These are phyloP conservation scores for Acanthochlamys bracteata DNA, from an alignment of 106 monocot species.

Conservation along the genomic window DNA sequence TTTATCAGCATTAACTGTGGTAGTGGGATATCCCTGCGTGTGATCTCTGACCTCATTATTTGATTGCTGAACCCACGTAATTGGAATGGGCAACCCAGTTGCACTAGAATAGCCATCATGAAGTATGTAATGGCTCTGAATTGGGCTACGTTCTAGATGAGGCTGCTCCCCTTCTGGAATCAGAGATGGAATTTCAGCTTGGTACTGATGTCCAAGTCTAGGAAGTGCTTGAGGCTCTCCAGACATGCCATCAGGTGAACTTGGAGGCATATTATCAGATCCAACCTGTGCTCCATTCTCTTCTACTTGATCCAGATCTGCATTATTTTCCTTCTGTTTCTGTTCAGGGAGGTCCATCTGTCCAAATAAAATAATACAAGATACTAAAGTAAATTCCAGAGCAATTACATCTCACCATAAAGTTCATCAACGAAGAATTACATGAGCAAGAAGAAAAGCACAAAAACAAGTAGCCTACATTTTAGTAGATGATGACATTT, in stretches of 20 bases:
- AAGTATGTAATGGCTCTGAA: neutral
- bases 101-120: constrained; percentile 16
- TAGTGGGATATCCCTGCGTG: neutral
- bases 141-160: constrained; percentile 9
- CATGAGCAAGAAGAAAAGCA: too few species aligned
- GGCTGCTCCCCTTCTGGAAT: constrained; percentile 14
- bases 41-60: constrained; percentile 3
- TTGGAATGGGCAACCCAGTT: constrained; percentile 41
- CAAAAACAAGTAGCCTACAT: too few species aligned
- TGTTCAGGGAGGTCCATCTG: constrained; percentile 31
- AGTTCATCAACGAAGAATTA: too few species aligned
- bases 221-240: constrained; percentile 42
- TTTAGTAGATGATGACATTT: too few species aligned
- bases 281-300: constrained; percentile 23
- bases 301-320: constrained; percentile 2
- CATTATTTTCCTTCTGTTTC: constrained; percentile 7
- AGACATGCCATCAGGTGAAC: constrained; percentile 25
- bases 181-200: constrained; percentile 55
- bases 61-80: constrained; percentile 33
- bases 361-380: neutral
- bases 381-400: neutral
- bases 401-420: neutral
- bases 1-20: neutral
- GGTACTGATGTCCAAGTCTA: constrained; percentile 73
- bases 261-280: constrained; percentile 22